Evolutionary conservation across 2,329 filamentous ascomycete genomes (phyloP), one percentile per base, ranked within the genome.

Genomic region (Fusarium luffae): DNA sequence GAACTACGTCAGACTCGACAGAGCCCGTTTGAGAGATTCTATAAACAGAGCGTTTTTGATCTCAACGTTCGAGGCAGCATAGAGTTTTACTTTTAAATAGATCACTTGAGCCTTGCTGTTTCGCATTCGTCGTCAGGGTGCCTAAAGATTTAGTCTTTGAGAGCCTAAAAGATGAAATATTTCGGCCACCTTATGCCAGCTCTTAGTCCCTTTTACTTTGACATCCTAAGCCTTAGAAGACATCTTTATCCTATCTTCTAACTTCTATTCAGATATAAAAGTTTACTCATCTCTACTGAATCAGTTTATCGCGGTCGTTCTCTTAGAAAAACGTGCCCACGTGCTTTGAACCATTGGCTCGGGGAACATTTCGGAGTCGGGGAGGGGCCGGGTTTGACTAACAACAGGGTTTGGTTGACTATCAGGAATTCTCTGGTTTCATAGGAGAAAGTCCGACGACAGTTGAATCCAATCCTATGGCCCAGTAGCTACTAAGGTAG

Each of bases 261-360:
- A 4, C 16, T n/a, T n/a, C 18, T n/a, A 28, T n/a, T 28, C 14
- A 19, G 11, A 28, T 19, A 12, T 19, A 18, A 28, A 25, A 19
- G 11, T 28, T 14, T 12, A 46, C n/a, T 46, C 11, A 12, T 28
- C 16, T 46, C 16, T 21, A 43, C 13, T 43, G 41, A 43, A 43
- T 21, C 19, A 43, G 41, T 28, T 18, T 27, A 27, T 49, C 28
- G n/a, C 21, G 12, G 18, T 25, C 27, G 34, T 23, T 47, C 30
- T 16, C 19, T 40, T 13, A 21, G 23, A 61, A 40, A 52, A 43
- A 34, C 18, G 25, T 55, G 60, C 72, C 75, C 74, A 77, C 75
- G 75, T 77, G 75, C 73, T 55, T 64, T 52, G 7, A 69, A 71
- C 59, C 41, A 64, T 74, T 73, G 74, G 73, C 65, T 67, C 64